Evolutionary conservation across 2,329 filamentous ascomycete genomes (phyloP), one percentile per base, ranked within the genome.

Genomic region (Colletotrichum somersetense): DNA sequence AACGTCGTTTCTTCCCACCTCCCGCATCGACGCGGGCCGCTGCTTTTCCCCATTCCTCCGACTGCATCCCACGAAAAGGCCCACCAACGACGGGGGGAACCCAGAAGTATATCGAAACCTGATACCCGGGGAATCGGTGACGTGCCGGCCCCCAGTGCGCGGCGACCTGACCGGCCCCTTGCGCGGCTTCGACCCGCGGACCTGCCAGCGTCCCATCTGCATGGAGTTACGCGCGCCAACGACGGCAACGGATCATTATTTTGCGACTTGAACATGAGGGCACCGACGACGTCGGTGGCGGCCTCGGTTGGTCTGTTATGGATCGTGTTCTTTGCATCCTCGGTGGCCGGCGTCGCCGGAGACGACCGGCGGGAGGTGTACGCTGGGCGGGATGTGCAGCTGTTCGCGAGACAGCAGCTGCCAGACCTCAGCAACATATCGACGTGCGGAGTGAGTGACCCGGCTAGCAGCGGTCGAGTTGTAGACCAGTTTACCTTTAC

Each of bases 401-500:
- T 72, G 14, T 50, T 52, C 1, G 55, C 50, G 55, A 62, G 69
- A n/a, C 69, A 69, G 20, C 69, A 69, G 33, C 46, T 72, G 20
- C 69, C 66, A 7, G 69, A 69, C 44, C 55, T 72, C 59, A 65
- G 69, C 33, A 69, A 65, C 0, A 69, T 72, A 23, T 72, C 69
- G 12, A 35, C 69, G 26, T 72, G 69, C 20, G 69, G 69, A 8
- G 69, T 72, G 23, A 64, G 69, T 68, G 20, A 8, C 1, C 6
- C 2, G 26, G 12, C 2, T 1, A 48, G 20, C 4, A 16, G 12
- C 11, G 11, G 7, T 23, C 12, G 50, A 18, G 46, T 1, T 2
- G 5, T 5, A 16, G n/a, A 2, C 33, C 18, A 52, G 40, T 18
- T 14, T 14, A 11, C 5, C 40, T 50, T 33, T 16, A 8, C 69